A percentile compares a stretch with the other conserved stretches of the same genome.
Evolutionary conservation across 352 stramenopile species (phyloP).

Genomic region (Globisporangium viniferum): DNA sequence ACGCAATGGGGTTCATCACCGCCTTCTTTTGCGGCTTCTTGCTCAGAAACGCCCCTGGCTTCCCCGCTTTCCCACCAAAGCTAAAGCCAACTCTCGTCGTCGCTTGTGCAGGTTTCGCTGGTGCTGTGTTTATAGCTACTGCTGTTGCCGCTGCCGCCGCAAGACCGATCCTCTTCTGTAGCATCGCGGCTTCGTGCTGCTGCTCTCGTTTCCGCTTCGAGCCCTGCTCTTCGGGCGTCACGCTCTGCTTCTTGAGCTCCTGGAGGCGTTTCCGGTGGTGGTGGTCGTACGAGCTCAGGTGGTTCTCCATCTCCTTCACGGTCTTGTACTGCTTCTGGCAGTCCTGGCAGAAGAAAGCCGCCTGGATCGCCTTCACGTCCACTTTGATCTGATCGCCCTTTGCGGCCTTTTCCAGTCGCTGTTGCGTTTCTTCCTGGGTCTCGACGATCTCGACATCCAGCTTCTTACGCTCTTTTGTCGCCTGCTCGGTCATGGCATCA

Average conservation of each 20-base stretch:
- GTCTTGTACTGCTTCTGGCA: slow-evolving; percentile 74
- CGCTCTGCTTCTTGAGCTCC: slow-evolving; percentile 31
- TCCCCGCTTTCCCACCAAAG: slow-evolving; percentile 28
- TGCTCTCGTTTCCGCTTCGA: slow-evolving; percentile 34
- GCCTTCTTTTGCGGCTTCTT: slow-evolving; percentile 13
- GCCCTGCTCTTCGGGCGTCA: slow-evolving; percentile 15
- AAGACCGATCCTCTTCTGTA: slow-evolving; percentile 37
- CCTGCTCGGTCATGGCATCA: slow-evolving; percentile 44
- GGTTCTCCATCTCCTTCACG: slow-evolving; percentile 67
- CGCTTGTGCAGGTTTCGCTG: not conserved
- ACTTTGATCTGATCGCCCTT: slow-evolving; percentile 26
- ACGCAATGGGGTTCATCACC: not conserved
- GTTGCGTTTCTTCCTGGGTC: slow-evolving; percentile 29
- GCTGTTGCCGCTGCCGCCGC: slow-evolving; percentile 12
- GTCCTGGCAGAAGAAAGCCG: slow-evolving; percentile 50
- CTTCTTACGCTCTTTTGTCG: slow-evolving; percentile 48
- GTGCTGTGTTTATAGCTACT: not conserved
- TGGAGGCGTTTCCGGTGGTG: slow-evolving; percentile 58
- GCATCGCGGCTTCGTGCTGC: slow-evolving; percentile 27
- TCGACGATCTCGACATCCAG: slow-evolving; percentile 47
- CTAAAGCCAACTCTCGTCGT: slow-evolving; percentile 27
- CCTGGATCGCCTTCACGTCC: slow-evolving; percentile 40
- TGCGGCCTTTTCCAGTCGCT: slow-evolving; percentile 26
- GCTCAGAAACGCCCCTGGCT: not conserved
- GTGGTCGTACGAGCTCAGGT: slow-evolving; percentile 75